Evolutionary conservation across 2,329 filamentous ascomycete species (phyloP).

Genomic region (Cryphonectria japonica): DNA sequence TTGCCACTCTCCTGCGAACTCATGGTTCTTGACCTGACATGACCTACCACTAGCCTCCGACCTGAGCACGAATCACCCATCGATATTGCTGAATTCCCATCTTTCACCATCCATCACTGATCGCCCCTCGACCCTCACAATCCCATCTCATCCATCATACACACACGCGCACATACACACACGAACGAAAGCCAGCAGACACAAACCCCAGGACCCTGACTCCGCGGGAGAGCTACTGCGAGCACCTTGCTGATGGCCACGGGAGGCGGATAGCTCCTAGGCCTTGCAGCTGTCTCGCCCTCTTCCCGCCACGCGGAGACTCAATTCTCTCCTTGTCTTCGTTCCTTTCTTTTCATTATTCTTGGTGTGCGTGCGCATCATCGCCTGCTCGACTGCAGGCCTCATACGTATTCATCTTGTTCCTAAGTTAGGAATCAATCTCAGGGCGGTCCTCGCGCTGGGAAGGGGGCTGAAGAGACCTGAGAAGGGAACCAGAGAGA

Average conservation of each 20-base stretch:
- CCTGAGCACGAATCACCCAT: slow-evolving; percentile 24
- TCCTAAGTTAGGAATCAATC: slow-evolving; percentile 15
- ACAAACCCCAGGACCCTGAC: not conserved
- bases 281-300: slow-evolving; percentile 27
- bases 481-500: slow-evolving; percentile 10
- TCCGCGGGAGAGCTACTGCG: slow-evolving; percentile 25
- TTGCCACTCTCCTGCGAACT: slow-evolving; percentile 17
- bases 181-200: not conserved
- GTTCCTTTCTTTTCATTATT: not conserved
- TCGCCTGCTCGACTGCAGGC: slow-evolving; percentile 19
- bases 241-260: slow-evolving; percentile 27
- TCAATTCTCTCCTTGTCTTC: slow-evolving; percentile 15
- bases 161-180: not conserved
- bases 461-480: slow-evolving; percentile 24
- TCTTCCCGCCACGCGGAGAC: slow-evolving; percentile 21
- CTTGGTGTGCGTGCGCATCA: not conserved
- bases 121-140: slow-evolving; percentile 8
- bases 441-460: slow-evolving; percentile 20
- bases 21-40: slow-evolving; percentile 8
- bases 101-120: slow-evolving; percentile 8
- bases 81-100: slow-evolving; percentile 21
- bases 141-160: slow-evolving; percentile 14
- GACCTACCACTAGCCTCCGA: slow-evolving; percentile 6
- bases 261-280: slow-evolving; percentile 30
- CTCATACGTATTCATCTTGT: slow-evolving; percentile 16